A percentile compares a stretch with the other conserved stretches of the same genome.
These are phyloP conservation scores for Ganoderma resinaceum DNA, from an alignment of 1,284 basidiomycete genomes.

Conservation along the genomic window DNA sequence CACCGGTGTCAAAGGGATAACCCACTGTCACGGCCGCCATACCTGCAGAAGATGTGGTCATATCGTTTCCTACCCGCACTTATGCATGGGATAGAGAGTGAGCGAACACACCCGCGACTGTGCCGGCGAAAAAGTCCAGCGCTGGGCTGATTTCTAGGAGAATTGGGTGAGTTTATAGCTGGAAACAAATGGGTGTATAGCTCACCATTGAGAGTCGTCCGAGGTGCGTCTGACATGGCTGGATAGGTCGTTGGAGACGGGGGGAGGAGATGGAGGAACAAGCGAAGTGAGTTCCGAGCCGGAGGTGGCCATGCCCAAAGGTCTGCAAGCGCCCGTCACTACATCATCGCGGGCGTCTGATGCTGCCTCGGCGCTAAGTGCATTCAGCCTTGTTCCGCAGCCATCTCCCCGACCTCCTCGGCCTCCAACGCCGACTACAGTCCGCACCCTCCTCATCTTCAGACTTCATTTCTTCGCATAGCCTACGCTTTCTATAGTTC, in stretches of 20 bases:
- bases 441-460: neutral
- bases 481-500: neutral
- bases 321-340: constrained; percentile 1
- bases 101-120: constrained; percentile 56
- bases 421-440: neutral
- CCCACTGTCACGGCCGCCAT: constrained; percentile 70
- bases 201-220: constrained; percentile 16
- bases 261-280: neutral
- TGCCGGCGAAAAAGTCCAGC: constrained; percentile 78
- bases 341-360: neutral
- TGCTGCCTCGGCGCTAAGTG: neutral
- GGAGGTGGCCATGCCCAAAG: constrained; percentile 17
- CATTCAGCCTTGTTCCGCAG: neutral
- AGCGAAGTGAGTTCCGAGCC: constrained; percentile 8
- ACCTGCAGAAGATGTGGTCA: constrained; percentile 47
- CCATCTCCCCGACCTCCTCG: neutral
- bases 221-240: constrained; percentile 11
- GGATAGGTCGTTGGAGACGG: neutral
- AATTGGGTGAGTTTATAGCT: neutral
- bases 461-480: neutral
- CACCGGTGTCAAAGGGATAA: constrained; percentile 80
- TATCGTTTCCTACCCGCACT: too few species aligned
- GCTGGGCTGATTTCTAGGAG: constrained; percentile 50
- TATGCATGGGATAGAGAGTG: neutral
- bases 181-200: neutral